Evolutionary conservation across 305 asterid genomes (phyloP), one percentile per base, ranked within the genome.

Genomic region (Solanum hybrid): DNA sequence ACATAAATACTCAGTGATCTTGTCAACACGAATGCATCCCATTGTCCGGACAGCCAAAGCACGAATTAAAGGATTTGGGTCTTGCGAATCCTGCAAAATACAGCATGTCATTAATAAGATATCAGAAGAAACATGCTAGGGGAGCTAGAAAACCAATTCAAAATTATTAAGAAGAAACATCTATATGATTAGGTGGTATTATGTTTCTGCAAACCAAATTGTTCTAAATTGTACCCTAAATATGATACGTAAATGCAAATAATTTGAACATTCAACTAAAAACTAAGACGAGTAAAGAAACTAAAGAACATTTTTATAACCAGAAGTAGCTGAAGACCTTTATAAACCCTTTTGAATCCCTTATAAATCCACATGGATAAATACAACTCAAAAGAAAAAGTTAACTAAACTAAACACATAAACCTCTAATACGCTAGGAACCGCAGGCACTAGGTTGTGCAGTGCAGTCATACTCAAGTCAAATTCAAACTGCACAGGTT

Each of bases 11-110:
- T 97, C 99, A 2, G 99, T 97, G 90, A 97, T 97, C 93, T 97
- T 97, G 93, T 97, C 99, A 80, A 96, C 99, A 45, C 99, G 99
- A 89, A 97, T 97, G 95, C 99, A 97, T 88, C 99, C 99, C 99
- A 97, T 97, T 37, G 99, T 97, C 92, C 99, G 95, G 87, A 97
- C 99, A 88, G 99, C 99, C 93, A 97, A 92, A 89, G 99, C 96
- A 92, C 98, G 99, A 87, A 97, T 96, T 91, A 97, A 92, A 89
- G 99, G 99, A 91, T 97, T 97, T 92, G 99, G 99, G 87, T 97
- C 99, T 89, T 97, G 99, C 56, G 99, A 95, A 90, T 97, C 99
- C 98, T 95, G 96, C 88, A 92, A 84, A 31, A 31, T 7, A 19
- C n/a, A 31, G 15, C 42, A 84, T 13, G 31, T 36, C 75, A 84